Percentiles rank a stretch among this genome's conserved stretches.
These are phyloP conservation scores for Malus sylvestris DNA, from an alignment of 306 rosid species.

Conservation along the genomic window DNA sequence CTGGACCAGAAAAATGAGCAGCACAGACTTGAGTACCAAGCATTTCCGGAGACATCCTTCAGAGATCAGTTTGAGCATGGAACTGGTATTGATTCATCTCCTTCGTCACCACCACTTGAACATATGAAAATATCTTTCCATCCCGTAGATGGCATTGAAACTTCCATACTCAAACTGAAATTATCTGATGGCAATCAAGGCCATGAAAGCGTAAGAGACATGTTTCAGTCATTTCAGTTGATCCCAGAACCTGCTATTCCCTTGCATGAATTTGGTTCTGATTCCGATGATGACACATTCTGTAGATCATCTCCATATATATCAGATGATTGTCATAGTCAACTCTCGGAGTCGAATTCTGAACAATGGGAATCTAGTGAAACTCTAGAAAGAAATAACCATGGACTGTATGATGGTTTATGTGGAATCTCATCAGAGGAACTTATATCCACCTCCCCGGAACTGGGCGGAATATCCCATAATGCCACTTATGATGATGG, in stretches of 20 bases:
- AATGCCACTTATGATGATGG: constrained; percentile 25
- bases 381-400: constrained; percentile 46
- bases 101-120: constrained; percentile 92
- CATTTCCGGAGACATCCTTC: constrained; percentile 30
- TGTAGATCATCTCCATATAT: constrained; percentile 77
- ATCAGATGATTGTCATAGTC: constrained; percentile 72
- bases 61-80: constrained; percentile 35
- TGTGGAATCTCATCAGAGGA: constrained; percentile 45
- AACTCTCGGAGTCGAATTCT: constrained; percentile 57
- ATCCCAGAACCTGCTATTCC: constrained; percentile 63
- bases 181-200: constrained; percentile 67
- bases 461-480: constrained; percentile 22
- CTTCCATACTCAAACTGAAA: constrained; percentile 61
- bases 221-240: constrained; percentile 83
- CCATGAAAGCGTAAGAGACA: constrained; percentile 48
- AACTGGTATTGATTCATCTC: constrained; percentile 45
- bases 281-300: constrained; percentile 88
- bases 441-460: constrained; percentile 33
- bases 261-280: constrained; percentile 49
- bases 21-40: constrained; percentile 20
- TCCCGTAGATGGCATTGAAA: constrained; percentile 53
- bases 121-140: constrained; percentile 95
- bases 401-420: constrained; percentile 38
- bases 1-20: constrained; percentile 39
- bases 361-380: constrained; percentile 85